Base-by-base conservation (phyloP, 441 rosid species). In the Biscutella laevigata region DNA sequence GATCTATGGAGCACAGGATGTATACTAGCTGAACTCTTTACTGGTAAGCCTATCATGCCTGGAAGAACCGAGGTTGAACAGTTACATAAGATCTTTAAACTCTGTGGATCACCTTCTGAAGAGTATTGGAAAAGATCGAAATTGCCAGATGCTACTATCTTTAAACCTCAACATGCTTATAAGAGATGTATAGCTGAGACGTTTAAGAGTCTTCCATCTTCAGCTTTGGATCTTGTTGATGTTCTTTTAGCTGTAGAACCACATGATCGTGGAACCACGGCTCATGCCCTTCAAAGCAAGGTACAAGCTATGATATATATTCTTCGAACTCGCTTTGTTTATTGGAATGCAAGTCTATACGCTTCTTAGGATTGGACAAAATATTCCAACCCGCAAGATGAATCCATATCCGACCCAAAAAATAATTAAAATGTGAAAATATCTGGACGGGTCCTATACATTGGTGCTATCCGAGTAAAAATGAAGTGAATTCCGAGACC, bases 41-140 rank as follows among this genome's bases (percentile, higher is more conserved):
- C 65, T 0, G 85, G 87, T 59, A 67, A 60, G 66, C 88, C 91
- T 26, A 74, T 84, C 27, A 59, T 89, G 88, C 88, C 94, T 0
- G 94, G 87, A 7, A 75, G 94, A 76, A 86, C 82, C 1, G 91
- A 82, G 88, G 97, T 17, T 25, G 97, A 90, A 66, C 96, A 87
- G 59, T 62, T 90, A 42, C 97, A 90, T 41, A 90, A 87, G 72
- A 84, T 90, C 56, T 90, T 90, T 70, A 90, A 90, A 72, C 92
- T 90, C 8, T 90, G 97, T 69, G 97, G 97, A 2, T 90, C 97
- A 42, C 97, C 97, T 49, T 82, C 89, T 11, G 95, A 86, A 54
- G 94, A 76, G 48, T 86, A 89, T 62, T 90, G 97, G 96, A 77
- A 77, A 70, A 81, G 55, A 66, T 84, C 95, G 29, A 86, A 81